A percentile compares a stretch with the other conserved stretches of the same genome.
These are phyloP conservation scores for Penicillium italicum DNA, from an alignment of 2,329 filamentous ascomycete species.

Conservation along the genomic window DNA sequence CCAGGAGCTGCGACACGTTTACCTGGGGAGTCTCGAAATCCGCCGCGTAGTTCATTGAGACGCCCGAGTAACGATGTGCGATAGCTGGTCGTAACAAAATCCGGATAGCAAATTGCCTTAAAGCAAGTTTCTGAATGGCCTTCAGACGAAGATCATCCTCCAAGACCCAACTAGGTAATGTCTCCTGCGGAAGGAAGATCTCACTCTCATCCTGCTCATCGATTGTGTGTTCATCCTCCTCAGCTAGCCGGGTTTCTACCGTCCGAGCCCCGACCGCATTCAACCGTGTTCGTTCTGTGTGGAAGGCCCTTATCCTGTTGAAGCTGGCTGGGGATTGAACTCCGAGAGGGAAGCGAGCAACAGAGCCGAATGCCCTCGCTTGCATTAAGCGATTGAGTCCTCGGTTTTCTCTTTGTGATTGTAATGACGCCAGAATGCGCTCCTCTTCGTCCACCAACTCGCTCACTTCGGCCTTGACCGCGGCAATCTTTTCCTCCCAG, in stretches of 20 bases:
- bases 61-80: conserved; percentile 38
- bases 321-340: conserved; percentile 10
- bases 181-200: conserved; percentile 20
- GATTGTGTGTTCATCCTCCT: conserved; percentile 13
- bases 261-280: conserved; percentile 6
- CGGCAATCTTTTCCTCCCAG: conserved; percentile 43
- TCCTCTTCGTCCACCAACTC: conserved; percentile 40
- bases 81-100: conserved; percentile 39
- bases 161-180: conserved; percentile 28
- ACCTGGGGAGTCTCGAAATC: conserved; percentile 30
- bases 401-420: conserved; percentile 22
- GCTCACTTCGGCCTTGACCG: conserved; percentile 42
- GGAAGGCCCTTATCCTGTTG: conserved; percentile 18
- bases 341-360: conserved; percentile 8
- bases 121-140: conserved; percentile 39
- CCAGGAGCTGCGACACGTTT: conserved; percentile 32
- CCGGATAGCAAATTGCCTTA: conserved; percentile 40
- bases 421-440: conserved; percentile 33
- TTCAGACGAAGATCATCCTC: conserved; percentile 32
- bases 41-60: conserved; percentile 31
- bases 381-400: conserved; percentile 22
- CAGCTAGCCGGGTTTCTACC: conserved; percentile 3
- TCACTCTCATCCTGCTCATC: conserved; percentile 19
- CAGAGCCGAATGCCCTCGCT: conserved; percentile 26
- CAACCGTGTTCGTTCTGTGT: conserved; percentile 13